These are phyloP conservation scores for Phytopythium ostracodes DNA, from an alignment of 352 stramenopile species.

Conservation along the genomic window DNA sequence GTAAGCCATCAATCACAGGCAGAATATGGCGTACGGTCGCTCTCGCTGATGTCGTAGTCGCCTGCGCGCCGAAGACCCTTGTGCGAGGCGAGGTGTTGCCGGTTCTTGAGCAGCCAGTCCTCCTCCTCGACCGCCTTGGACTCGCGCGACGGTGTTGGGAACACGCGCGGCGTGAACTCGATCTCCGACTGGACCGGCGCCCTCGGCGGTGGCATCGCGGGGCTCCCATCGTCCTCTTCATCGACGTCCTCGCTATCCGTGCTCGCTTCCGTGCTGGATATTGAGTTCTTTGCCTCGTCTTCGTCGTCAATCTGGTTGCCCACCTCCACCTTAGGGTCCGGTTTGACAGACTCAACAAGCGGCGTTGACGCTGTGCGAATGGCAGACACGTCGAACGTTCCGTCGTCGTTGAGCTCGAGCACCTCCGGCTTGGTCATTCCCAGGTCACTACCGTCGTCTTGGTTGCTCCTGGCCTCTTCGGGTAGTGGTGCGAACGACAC, in stretches of 20 bases:
- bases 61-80: conserved; percentile 42
- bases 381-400: conserved; percentile 41
- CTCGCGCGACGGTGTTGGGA: conserved; percentile 72
- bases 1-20: background rate
- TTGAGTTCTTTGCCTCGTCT: background rate
- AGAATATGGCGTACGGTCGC: conserved; percentile 46
- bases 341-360: background rate
- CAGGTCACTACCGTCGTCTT: background rate
- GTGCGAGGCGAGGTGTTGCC: conserved; percentile 72
- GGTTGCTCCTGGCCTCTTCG: conserved; percentile 7
- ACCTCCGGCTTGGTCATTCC: conserved; percentile 14
- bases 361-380: conserved; percentile 1
- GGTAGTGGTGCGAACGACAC: conserved; percentile 35
- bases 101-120: conserved; percentile 82
- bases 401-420: conserved; percentile 50
- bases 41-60: conserved; percentile 82
- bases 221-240: conserved; percentile 8
- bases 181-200: conserved; percentile 42
- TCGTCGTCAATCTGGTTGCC: conserved; percentile 1
- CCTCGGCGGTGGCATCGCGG: conserved; percentile 43
- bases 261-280: conserved; percentile 2
- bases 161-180: conserved; percentile 72
- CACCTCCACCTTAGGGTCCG: conserved; percentile 6
- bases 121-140: conserved; percentile 81
- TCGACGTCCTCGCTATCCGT: conserved; percentile 12